phyloP scores from a whole-genome alignment of 306 rosid species.

The Sicyos baderoa region DNA sequence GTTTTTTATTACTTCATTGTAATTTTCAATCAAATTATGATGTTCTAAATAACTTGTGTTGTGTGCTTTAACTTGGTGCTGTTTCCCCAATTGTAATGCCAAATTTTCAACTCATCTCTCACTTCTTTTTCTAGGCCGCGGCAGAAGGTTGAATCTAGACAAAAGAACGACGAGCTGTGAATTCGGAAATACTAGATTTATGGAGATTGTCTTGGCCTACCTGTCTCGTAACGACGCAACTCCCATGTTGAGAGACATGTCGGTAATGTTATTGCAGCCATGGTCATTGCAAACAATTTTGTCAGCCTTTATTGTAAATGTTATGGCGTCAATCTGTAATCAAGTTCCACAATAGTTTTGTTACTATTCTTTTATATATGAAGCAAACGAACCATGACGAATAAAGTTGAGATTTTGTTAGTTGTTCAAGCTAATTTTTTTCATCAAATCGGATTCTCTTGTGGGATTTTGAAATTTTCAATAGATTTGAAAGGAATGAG shows the following conservation, averaged over 20 bases:
- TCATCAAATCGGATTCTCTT: neutral
- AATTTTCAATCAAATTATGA: neutral
- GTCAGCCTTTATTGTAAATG: neutral
- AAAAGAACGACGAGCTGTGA: neutral
- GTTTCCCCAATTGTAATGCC: neutral
- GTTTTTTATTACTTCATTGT: neutral
- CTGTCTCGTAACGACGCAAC: neutral
- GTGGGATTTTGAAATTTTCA: neutral
- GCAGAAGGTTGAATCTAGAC: neutral
- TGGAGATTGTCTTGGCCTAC: neutral
- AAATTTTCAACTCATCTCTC: neutral
- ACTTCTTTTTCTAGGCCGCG: conserved; percentile 1
- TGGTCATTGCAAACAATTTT: neutral
- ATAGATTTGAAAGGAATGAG: neutral
- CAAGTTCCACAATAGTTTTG: neutral
- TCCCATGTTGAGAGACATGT: neutral
- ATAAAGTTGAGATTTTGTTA: neutral
- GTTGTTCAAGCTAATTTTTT: neutral
- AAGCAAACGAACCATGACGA: neutral
- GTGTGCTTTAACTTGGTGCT: neutral
- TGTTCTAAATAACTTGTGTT: neutral
- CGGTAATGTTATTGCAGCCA: neutral
- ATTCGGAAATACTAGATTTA: neutral
- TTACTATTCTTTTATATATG: neutral
- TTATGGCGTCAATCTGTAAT: neutral